These are phyloP conservation scores for Globisporangium nodosum DNA, from an alignment of 352 stramenopile species.

Conservation along the genomic window DNA sequence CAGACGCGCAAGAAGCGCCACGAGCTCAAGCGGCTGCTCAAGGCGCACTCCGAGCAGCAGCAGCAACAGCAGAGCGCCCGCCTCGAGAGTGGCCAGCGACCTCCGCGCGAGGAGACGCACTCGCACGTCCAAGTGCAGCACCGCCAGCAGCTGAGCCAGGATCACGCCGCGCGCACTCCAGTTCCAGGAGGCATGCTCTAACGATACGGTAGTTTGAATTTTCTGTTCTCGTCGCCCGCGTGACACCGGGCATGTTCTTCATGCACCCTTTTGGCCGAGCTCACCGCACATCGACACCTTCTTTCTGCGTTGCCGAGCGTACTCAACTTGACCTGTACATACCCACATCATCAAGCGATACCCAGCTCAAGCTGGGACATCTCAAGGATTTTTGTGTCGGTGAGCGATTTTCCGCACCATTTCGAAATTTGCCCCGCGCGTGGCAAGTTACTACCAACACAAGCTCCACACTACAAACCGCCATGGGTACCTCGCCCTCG, in stretches of 20 bases:
- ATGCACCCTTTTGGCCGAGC: too few species aligned
- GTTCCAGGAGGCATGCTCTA: slow-evolving; percentile 35
- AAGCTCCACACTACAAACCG: not conserved
- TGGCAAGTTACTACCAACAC: not conserved
- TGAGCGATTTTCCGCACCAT: too few species aligned
- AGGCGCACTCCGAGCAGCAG: slow-evolving; percentile 8
- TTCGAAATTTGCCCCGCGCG: not conserved
- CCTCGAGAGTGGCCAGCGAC: not conserved
- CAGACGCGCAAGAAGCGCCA: slow-evolving; percentile 55
- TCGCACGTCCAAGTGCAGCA: slow-evolving; percentile 9
- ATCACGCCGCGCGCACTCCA: not conserved
- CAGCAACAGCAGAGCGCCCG: not conserved
- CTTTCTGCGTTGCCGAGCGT: too few species aligned
- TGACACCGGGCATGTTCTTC: too few species aligned
- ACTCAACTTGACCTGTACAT: too few species aligned
- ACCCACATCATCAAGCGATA: too few species aligned
- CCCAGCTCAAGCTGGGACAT: too few species aligned
- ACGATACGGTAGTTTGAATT: too few species aligned
- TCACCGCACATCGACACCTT: not conserved
- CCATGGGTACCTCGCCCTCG: not conserved
- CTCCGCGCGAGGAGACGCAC: not conserved
- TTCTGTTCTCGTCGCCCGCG: too few species aligned
- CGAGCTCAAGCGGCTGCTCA: slow-evolving; percentile 44
- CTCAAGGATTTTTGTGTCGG: too few species aligned
- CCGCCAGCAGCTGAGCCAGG: slow-evolving; percentile 15